Percentiles rank a stretch among this genome's conserved stretches.
Evolutionary conservation across 306 rosid species (phyloP).

Genomic region (Rubus idaeus): DNA sequence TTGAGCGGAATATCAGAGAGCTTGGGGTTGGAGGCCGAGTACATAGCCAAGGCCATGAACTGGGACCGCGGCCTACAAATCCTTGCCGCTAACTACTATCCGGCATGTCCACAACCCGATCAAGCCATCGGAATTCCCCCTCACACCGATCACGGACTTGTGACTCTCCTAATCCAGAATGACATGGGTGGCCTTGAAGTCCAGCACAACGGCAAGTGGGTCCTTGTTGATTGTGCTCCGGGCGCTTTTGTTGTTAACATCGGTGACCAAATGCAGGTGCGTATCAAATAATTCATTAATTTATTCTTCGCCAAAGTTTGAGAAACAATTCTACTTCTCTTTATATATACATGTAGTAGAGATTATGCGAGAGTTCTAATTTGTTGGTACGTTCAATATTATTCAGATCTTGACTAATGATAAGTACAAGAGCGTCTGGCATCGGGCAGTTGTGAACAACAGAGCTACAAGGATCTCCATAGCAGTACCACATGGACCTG

Average conservation of each 20-base stretch:
- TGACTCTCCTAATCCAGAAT: constrained; percentile 19
- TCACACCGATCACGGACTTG: constrained; percentile 30
- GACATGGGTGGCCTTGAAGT: constrained; percentile 29
- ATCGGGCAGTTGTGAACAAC: constrained; percentile 43
- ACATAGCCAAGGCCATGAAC: constrained; percentile 25
- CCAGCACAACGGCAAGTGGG: constrained; percentile 32
- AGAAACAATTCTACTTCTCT: too few relatives aligned
- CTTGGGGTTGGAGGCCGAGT: constrained; percentile 28
- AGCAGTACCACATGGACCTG: constrained; percentile 42
- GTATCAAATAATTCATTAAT: too few relatives aligned
- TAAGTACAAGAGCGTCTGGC: constrained; percentile 50
- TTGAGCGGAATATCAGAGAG: constrained; percentile 27
- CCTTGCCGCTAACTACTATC: constrained; percentile 25
- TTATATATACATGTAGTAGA: too few relatives aligned
- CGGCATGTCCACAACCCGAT: constrained; percentile 39
- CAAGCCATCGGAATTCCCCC: constrained; percentile 28
- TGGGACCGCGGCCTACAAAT: constrained; percentile 23
- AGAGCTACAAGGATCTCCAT: constrained; percentile 49
- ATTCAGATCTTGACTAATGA: constrained; percentile 48
- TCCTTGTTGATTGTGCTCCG: constrained; percentile 14
- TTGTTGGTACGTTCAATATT: too few relatives aligned
- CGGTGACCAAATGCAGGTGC: constrained; percentile 27
- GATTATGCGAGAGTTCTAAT: too few relatives aligned
- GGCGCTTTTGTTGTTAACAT: constrained; percentile 28
- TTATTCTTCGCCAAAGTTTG: too few relatives aligned